Percentiles rank a stretch among this genome's conserved stretches.
Conservation (phyloP, 768 basidiomycete species). For the Nidularia pulvinata region DNA sequence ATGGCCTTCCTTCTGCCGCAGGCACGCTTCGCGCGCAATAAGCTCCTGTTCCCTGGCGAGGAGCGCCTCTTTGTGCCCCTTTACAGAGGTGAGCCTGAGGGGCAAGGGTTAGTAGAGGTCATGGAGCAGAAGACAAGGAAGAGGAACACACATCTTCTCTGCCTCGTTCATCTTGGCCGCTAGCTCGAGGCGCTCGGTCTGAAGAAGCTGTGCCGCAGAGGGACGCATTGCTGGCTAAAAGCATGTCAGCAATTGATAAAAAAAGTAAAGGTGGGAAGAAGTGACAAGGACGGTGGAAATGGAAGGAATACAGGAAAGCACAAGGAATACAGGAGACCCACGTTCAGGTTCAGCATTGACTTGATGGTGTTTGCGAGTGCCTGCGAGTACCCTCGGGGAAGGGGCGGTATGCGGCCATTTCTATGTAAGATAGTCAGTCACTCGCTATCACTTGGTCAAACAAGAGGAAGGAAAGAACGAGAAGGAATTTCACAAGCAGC, state of each 20-base stretch:
- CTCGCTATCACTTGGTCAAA: too few relatives aligned
- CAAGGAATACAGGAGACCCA: conserved; percentile 23
- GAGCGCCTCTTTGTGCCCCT: conserved; percentile 57
- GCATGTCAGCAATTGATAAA: too few relatives aligned
- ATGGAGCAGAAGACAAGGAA: background rate
- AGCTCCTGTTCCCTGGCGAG: conserved; percentile 67
- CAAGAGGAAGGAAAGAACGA: too few relatives aligned
- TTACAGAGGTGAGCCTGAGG: conserved; percentile 62
- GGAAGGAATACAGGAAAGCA: background rate
- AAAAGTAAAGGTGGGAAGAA: too few relatives aligned
- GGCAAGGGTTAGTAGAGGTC: background rate
- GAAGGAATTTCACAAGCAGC: too few relatives aligned
- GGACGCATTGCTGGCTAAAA: conserved; percentile 84
- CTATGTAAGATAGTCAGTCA: conserved; percentile 23
- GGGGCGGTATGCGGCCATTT: conserved; percentile 88
- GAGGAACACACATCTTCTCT: conserved; percentile 67
- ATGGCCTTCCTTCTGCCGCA: conserved; percentile 57
- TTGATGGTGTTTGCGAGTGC: conserved; percentile 75
- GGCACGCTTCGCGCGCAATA: conserved; percentile 47
- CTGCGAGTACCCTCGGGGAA: conserved; percentile 83
- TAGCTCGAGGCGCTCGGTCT: conserved; percentile 75
- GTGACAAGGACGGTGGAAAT: too few relatives aligned
- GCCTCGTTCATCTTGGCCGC: conserved; percentile 74
- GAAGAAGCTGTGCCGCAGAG: conserved; percentile 77
- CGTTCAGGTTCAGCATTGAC: conserved; percentile 86